These are phyloP conservation scores for Phytophthora niederhauseri DNA, from an alignment of 352 stramenopile genomes.

Conservation along the genomic window DNA sequence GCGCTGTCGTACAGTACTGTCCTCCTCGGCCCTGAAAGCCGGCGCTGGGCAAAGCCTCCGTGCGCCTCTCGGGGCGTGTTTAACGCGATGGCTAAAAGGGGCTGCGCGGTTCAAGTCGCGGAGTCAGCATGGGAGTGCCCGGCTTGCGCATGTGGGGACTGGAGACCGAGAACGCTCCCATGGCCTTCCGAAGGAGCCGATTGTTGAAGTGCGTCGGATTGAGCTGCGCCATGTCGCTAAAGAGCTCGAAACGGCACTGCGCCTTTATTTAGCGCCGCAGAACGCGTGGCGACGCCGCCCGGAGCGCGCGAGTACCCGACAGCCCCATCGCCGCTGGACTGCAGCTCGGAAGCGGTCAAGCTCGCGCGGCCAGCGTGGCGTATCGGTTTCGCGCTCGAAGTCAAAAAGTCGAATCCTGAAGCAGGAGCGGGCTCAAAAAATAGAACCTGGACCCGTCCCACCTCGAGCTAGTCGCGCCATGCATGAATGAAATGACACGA, in stretches of 20 bases:
- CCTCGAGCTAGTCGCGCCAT: not conserved
- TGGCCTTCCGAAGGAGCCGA: slow-evolving; percentile 5
- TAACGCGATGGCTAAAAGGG: slow-evolving; percentile 22
- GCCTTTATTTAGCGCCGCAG: slow-evolving; percentile 29
- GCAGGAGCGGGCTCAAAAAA: slow-evolving; percentile 20
- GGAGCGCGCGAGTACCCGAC: not conserved
- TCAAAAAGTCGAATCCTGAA: not conserved
- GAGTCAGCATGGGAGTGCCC: slow-evolving; percentile 17
- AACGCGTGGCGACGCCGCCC: slow-evolving; percentile 11
- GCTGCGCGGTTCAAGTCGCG: slow-evolving; percentile 16
- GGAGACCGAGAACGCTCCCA: slow-evolving; percentile 14
- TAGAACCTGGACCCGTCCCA: slow-evolving; percentile 18
- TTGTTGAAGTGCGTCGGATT: slow-evolving; percentile 11
- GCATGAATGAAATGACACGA: not conserved
- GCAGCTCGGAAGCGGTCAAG: slow-evolving; percentile 21
- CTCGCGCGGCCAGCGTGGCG: slow-evolving; percentile 13
- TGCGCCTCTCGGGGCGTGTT: slow-evolving; percentile 20
- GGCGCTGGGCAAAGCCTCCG: slow-evolving; percentile 19
- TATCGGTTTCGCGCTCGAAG: slow-evolving; percentile 10
- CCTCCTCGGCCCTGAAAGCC: slow-evolving; percentile 10
- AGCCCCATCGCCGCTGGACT: slow-evolving; percentile 1
- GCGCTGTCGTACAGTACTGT: slow-evolving; percentile 3
- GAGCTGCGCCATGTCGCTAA: slow-evolving; percentile 13
- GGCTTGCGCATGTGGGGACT: slow-evolving; percentile 12
- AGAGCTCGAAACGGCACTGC: slow-evolving; percentile 6